phyloP scores from a whole-genome alignment of 345 rosid species.

The Citrus sinensis region DNA sequence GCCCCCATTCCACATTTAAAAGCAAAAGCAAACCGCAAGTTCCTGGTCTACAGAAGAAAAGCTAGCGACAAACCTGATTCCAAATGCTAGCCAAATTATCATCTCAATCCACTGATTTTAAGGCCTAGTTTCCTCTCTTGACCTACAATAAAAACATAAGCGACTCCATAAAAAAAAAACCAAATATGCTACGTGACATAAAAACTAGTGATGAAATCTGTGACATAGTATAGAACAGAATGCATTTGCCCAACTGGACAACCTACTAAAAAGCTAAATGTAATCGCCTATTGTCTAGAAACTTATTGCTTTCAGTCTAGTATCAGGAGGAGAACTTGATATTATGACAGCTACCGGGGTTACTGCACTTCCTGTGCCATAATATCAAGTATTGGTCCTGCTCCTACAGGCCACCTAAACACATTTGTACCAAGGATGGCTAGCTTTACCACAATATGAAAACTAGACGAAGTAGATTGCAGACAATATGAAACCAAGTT shows the following conservation, averaged over 20 bases:
- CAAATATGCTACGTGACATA: background rate
- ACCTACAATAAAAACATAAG: slow-evolving; percentile 19
- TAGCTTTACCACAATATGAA: background rate
- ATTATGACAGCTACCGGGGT: background rate
- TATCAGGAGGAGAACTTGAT: background rate
- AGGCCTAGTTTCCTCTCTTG: slow-evolving; percentile 19
- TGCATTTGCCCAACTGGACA: background rate
- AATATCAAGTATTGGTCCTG: background rate
- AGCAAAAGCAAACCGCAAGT: background rate
- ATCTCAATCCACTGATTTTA: slow-evolving; percentile 13
- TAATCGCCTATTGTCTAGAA: background rate
- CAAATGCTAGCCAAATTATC: slow-evolving; percentile 1
- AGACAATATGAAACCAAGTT: background rate
- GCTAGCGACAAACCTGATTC: slow-evolving; percentile 13
- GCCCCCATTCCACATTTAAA: background rate
- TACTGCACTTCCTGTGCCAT: background rate
- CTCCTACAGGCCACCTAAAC: background rate
- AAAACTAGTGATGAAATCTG: background rate
- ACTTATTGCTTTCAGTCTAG: background rate
- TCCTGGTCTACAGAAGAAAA: background rate
- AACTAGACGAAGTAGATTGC: background rate
- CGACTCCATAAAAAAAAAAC: background rate
- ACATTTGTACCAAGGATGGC: background rate
- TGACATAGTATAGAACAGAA: background rate
- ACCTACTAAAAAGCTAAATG: background rate